Evolutionary conservation across 2,329 filamentous ascomycete genomes (phyloP).

Genomic region (Pezicula radicicola): DNA sequence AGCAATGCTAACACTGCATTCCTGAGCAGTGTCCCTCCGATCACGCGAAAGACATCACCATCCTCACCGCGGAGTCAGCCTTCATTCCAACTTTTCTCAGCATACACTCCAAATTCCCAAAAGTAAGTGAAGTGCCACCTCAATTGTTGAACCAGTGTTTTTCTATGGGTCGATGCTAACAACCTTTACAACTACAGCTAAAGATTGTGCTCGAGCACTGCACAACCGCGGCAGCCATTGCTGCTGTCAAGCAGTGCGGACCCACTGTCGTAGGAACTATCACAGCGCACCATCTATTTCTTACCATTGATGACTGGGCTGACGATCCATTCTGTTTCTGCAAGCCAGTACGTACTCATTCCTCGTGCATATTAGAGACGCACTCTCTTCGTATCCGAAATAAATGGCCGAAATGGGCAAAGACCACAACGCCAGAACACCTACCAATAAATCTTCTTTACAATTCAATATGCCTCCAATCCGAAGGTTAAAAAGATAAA

Average conservation of each 20-base stretch:
- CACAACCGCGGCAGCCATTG: slow-evolving; percentile 77
- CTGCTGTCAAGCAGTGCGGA: slow-evolving; percentile 74
- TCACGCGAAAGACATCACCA: slow-evolving; percentile 41
- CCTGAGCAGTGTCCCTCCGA: slow-evolving; percentile 32
- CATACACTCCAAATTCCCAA: slow-evolving; percentile 73
- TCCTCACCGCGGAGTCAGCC: slow-evolving; percentile 66
- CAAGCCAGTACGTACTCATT: slow-evolving; percentile 53
- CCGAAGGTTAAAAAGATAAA: too few species aligned
- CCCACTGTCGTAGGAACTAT: slow-evolving; percentile 63
- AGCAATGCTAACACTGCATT: too few species aligned
- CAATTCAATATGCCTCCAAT: too few species aligned
- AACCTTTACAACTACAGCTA: slow-evolving; percentile 35
- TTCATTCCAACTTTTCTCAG: slow-evolving; percentile 79
- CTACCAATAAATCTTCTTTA: too few species aligned
- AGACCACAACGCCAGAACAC: too few species aligned
- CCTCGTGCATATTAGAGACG: slow-evolving; percentile 51
- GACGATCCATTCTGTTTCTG: slow-evolving; percentile 68
- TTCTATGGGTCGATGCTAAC: too few species aligned
- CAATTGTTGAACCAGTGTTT: too few species aligned
- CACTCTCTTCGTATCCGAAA: too few species aligned
- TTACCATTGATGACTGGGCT: slow-evolving; percentile 75
- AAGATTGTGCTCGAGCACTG: slow-evolving; percentile 78
- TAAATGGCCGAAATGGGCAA: too few species aligned
- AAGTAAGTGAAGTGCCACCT: too few species aligned
- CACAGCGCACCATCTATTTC: slow-evolving; percentile 29